Percentiles rank a stretch among this genome's conserved stretches.
Conservation (phyloP, 345 rosid genomes). For the Geranium rotundifolium region DNA sequence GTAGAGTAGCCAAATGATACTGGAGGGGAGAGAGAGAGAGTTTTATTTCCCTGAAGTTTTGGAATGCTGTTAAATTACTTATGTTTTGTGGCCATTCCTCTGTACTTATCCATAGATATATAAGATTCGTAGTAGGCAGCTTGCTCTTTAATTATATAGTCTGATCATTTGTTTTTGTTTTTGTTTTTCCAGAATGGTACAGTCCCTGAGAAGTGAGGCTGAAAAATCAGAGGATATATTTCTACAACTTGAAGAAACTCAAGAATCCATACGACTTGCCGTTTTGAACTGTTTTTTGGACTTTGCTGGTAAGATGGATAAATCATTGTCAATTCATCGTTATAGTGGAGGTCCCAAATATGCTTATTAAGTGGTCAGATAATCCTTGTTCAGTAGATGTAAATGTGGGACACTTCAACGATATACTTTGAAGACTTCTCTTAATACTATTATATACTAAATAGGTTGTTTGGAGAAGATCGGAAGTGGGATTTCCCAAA, state of each 20-base stretch:
- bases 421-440: background rate
- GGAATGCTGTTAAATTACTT: too few relatives aligned
- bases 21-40: background rate
- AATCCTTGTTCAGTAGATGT: too few relatives aligned
- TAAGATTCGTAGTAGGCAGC: background rate
- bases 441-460: constrained; percentile 7
- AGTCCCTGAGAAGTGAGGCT: constrained; percentile 65
- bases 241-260: constrained; percentile 73
- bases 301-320: constrained; percentile 66
- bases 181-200: constrained; percentile 54
- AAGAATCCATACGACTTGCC: constrained; percentile 81
- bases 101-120: too few relatives aligned
- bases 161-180: constrained; percentile 9
- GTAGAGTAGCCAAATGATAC: background rate
- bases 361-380: too few relatives aligned
- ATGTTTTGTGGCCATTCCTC: too few relatives aligned
- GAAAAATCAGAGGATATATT: constrained; percentile 67
- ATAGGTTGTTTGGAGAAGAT: constrained; percentile 56
- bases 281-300: constrained; percentile 90
- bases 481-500: constrained; percentile 41
- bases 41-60: too few relatives aligned
- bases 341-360: too few relatives aligned
- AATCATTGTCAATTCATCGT: background rate
- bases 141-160: background rate
- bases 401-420: too few relatives aligned